Evolutionary conservation across 1,284 basidiomycete species (phyloP).

Genomic region (Fomitopsis schrenkii): DNA sequence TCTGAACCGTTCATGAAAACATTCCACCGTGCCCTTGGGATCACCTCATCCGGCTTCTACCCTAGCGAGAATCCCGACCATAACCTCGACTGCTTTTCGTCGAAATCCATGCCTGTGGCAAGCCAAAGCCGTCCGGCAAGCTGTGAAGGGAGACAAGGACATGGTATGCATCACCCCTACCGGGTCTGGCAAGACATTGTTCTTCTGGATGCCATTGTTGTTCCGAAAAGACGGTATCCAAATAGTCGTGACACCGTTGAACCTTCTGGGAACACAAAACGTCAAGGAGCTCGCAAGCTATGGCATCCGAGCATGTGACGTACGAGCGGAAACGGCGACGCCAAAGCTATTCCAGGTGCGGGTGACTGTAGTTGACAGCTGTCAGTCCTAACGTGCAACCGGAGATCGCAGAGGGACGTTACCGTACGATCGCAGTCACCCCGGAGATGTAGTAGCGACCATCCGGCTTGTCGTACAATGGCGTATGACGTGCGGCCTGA

Average conservation of each 20-base stretch:
- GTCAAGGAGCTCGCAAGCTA: neutral
- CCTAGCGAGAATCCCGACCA: no score
- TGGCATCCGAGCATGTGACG: no score
- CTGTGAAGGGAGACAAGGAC: conserved; percentile 11
- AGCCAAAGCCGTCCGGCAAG: conserved; percentile 3
- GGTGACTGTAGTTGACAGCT: no score
- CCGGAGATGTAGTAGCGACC: no score
- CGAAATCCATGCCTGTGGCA: conserved; percentile 11
- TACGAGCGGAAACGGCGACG: neutral
- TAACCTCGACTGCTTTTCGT: neutral
- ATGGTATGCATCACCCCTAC: conserved; percentile 22
- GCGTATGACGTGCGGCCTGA: no score
- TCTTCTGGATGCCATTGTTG: conserved; percentile 28
- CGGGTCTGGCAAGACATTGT: conserved; percentile 26
- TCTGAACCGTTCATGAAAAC: no score
- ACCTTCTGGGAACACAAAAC: neutral
- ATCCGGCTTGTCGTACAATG: no score
- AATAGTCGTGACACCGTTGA: conserved; percentile 22
- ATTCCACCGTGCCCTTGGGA: no score
- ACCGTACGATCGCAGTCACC: no score
- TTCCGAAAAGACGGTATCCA: conserved; percentile 21
- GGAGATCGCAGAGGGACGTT: no score
- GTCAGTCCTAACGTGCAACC: no score
- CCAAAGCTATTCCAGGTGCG: neutral
- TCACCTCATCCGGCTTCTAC: no score